A percentile compares a stretch with the other conserved stretches of the same genome.
Conservation (phyloP, 371 early-diverging fungal genomes). For the Haplosporangium sp. region DNA sequence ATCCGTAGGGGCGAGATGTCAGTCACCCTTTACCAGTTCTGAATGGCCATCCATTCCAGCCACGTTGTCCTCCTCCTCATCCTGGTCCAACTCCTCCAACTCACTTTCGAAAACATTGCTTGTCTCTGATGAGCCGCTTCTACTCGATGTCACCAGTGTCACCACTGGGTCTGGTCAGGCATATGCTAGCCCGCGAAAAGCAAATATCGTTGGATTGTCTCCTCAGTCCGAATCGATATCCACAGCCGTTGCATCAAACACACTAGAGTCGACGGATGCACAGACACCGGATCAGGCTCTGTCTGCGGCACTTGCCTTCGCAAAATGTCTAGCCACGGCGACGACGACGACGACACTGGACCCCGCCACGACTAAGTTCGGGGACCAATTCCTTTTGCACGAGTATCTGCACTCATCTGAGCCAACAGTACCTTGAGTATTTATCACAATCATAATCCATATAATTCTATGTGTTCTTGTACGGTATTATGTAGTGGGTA, state of each 20-base stretch:
- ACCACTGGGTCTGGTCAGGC: background rate
- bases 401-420: conserved; percentile 10
- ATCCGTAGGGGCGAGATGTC: background rate
- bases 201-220: background rate
- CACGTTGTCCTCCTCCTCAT: background rate
- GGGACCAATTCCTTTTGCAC: conserved; percentile 22
- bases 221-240: background rate
- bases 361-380: conserved; percentile 20
- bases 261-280: background rate
- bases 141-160: background rate
- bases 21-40: background rate
- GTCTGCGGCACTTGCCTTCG: conserved; percentile 21
- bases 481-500: background rate
- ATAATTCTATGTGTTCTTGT: background rate
- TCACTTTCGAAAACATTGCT: no score
- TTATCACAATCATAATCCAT: no score
- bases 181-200: no score
- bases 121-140: no score
- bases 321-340: conserved; percentile 22
- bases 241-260: background rate
- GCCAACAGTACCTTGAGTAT: background rate
- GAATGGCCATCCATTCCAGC: background rate
- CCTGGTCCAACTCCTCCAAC: background rate
- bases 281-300: background rate
- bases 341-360: conserved; percentile 9